phyloP scores from a whole-genome alignment of 2,329 filamentous ascomycete genomes.

The Aureobasidium subglaciale region DNA sequence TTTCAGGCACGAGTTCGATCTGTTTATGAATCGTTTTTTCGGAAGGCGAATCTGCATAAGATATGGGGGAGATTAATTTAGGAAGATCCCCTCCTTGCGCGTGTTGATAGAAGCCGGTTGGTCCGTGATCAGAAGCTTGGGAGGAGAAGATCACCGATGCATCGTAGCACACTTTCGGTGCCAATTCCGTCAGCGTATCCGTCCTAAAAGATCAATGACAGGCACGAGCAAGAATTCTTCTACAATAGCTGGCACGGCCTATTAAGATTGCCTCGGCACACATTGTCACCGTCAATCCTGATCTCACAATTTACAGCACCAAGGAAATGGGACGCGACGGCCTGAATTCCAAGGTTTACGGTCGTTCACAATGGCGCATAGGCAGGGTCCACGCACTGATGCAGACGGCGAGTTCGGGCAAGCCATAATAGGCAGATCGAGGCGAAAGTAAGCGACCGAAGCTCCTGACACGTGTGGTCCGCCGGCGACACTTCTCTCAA shows the following conservation, averaged over 20 bases:
- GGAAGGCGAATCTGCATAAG: background rate
- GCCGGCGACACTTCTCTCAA: constrained; percentile 4
- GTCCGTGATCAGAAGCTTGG: background rate
- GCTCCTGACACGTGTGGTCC: constrained; percentile 4
- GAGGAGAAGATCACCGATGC: constrained; percentile 8
- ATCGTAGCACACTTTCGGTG: background rate
- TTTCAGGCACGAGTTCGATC: background rate
- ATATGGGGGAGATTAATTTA: background rate
- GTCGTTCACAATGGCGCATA: constrained; percentile 4
- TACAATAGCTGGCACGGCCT: background rate
- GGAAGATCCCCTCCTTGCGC: constrained; percentile 2
- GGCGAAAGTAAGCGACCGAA: constrained; percentile 9
- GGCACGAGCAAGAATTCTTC: background rate
- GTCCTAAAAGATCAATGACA: background rate
- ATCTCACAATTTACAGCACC: background rate
- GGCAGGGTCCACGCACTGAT: constrained; percentile 11
- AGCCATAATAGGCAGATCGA: constrained; percentile 6
- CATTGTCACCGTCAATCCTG: background rate
- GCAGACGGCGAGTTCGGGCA: constrained; percentile 1
- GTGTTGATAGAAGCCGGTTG: background rate
- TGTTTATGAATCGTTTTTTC: background rate
- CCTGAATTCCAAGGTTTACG: constrained; percentile 4
- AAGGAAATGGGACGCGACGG: background rate
- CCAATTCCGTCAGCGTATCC: background rate
- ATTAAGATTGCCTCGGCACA: background rate